Conservation (phyloP, 2,329 filamentous ascomycete genomes). For the Penicillium janthinellum region DNA sequence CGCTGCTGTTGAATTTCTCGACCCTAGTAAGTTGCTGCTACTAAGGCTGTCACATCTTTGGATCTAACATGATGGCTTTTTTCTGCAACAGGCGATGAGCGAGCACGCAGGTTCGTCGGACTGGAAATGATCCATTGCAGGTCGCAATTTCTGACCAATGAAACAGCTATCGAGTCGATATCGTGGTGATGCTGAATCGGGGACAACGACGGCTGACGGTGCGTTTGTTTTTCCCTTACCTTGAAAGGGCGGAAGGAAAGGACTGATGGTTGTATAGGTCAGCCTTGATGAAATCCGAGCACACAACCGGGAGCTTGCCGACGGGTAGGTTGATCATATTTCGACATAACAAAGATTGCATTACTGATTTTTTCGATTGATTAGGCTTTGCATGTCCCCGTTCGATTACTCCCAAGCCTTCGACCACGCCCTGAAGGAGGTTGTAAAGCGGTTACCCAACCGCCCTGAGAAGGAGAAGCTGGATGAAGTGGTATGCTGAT, state of each 20-base stretch:
- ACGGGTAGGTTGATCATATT: conserved; percentile 49
- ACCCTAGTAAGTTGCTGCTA: conserved; percentile 69
- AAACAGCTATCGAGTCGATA: conserved; percentile 84
- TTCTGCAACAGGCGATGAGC: conserved; percentile 54
- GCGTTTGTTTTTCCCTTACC: conserved; percentile 24
- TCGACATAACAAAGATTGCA: background rate
- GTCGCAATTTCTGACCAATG: conserved; percentile 17
- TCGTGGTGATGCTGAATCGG: conserved; percentile 72
- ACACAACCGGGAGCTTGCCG: conserved; percentile 80
- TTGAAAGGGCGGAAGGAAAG: conserved; percentile 1
- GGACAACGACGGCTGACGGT: conserved; percentile 60
- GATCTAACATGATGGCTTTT: conserved; percentile 18
- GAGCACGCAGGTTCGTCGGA: conserved; percentile 54
- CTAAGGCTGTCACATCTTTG: background rate
- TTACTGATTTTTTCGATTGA: background rate
- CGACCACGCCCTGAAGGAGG: conserved; percentile 84
- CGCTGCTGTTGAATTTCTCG: conserved; percentile 87
- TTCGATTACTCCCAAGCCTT: conserved; percentile 90
- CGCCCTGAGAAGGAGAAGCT: conserved; percentile 74
- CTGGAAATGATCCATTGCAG: background rate
- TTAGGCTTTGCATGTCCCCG: conserved; percentile 71
- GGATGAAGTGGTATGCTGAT: conserved; percentile 65
- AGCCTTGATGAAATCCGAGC: conserved; percentile 89
- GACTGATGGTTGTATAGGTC: conserved; percentile 50
- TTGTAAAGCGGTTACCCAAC: conserved; percentile 77